Evolutionary conservation across 176 grass and related monocot genomes (phyloP).

Genomic region (Zea luxurians): DNA sequence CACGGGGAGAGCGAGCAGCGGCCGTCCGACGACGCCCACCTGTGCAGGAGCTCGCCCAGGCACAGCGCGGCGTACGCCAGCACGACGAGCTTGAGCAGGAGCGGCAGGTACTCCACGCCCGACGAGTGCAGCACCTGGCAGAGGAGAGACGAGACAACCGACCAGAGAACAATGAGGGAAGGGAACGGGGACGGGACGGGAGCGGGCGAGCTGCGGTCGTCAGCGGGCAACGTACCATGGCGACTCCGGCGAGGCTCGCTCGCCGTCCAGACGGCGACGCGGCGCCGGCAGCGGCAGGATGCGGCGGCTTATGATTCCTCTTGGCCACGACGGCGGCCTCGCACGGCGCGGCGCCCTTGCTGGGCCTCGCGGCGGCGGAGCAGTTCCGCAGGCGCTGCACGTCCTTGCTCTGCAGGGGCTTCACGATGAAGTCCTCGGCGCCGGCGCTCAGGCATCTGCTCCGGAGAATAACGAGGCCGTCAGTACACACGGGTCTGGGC

Average conservation of each 20-base stretch:
- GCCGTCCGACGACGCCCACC: conserved; percentile 36
- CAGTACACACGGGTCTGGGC: no score
- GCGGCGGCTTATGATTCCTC: conserved; percentile 8
- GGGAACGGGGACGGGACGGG: no score
- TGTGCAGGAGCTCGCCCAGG: conserved; percentile 59
- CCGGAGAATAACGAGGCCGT: no score
- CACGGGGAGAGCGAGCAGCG: conserved; percentile 18
- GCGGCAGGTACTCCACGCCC: conserved; percentile 61
- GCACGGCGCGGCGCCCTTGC: neutral
- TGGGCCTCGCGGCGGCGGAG: conserved; percentile 3
- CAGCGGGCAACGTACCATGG: conserved; percentile 42
- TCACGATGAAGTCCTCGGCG: conserved; percentile 87
- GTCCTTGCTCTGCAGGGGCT: conserved; percentile 84
- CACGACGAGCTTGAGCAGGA: conserved; percentile 63
- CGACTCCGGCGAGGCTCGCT: conserved; percentile 51
- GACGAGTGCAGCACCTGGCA: conserved; percentile 61
- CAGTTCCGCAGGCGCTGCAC: conserved; percentile 72
- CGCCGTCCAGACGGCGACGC: conserved; percentile 25
- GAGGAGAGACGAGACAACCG: conserved; percentile 13
- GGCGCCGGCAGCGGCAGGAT: neutral
- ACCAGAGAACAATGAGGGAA: no score
- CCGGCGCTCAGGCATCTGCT: conserved; percentile 60
- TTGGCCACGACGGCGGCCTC: conserved; percentile 24
- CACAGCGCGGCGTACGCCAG: conserved; percentile 64
- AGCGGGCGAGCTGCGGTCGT: no score